These are phyloP conservation scores for Malassezia globosa DNA, from an alignment of 1,284 basidiomycete genomes.

Conservation along the genomic window DNA sequence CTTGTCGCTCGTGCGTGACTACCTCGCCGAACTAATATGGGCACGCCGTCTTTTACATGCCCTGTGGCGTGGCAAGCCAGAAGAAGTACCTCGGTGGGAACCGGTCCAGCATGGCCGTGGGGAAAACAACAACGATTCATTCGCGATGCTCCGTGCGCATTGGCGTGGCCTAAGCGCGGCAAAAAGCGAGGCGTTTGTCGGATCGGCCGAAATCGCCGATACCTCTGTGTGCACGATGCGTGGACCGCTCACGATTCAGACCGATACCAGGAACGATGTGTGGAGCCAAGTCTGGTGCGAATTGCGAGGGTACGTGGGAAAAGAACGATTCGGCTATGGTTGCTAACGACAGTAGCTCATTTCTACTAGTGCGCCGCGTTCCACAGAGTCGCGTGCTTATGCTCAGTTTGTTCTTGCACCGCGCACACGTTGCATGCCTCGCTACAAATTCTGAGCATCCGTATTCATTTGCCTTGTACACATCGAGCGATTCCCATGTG, in stretches of 20 bases:
- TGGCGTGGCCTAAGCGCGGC: not conserved
- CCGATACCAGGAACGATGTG: not conserved
- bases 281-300: constrained; percentile 9
- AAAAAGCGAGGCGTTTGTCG: not conserved
- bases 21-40: not conserved
- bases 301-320: constrained; percentile 1
- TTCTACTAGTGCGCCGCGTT: not conserved
- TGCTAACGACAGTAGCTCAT: not conserved
- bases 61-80: not conserved
- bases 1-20: constrained; percentile 8
- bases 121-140: not conserved
- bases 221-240: not conserved
- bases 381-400: not conserved
- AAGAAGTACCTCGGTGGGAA: not conserved
- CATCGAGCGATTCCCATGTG: constrained; percentile 4
- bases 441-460: no score
- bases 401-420: constrained; percentile 1
- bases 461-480: constrained; percentile 7
- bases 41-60: not conserved
- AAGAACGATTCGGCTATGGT: no score
- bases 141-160: constrained; percentile 2
- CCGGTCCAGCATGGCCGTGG: no score
- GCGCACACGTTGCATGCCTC: not conserved
- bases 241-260: not conserved
- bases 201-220: not conserved